Evolutionary conservation across 495 filamentous ascomycete species (phyloP).

Genomic region (Trichocladium uniseriatum): DNA sequence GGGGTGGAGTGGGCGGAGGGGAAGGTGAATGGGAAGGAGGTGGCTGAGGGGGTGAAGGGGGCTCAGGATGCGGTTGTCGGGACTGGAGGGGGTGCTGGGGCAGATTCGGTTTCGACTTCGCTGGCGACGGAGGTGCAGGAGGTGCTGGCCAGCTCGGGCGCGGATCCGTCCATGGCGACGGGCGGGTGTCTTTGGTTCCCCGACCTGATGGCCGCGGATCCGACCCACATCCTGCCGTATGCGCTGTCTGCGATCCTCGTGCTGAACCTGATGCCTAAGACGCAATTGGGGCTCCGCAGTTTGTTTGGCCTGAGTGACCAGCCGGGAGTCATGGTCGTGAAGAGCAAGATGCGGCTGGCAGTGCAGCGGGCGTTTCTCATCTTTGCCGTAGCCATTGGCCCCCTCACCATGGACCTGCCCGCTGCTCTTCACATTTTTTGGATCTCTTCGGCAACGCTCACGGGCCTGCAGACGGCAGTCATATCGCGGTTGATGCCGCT

Average conservation of each 20-base stretch:
- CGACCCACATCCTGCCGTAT: slow-evolving; percentile 56
- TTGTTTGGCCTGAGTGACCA: slow-evolving; percentile 11
- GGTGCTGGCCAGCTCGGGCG: neutral
- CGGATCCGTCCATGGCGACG: slow-evolving; percentile 33
- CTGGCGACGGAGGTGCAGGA: neutral
- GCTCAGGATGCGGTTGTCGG: slow-evolving; percentile 1
- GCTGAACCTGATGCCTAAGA: slow-evolving; percentile 30
- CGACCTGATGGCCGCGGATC: slow-evolving; percentile 62
- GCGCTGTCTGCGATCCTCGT: slow-evolving; percentile 44
- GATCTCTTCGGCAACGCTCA: slow-evolving; percentile 41
- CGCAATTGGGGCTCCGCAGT: slow-evolving; percentile 1
- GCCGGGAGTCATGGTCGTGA: neutral
- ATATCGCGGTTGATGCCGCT: slow-evolving; percentile 23
- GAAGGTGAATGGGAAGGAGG: neutral
- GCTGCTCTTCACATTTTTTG: slow-evolving; percentile 64
- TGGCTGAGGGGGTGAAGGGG: neutral
- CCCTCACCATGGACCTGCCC: slow-evolving; percentile 45
- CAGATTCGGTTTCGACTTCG: neutral
- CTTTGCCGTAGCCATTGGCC: slow-evolving; percentile 35
- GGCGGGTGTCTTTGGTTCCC: slow-evolving; percentile 79
- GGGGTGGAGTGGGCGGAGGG: slow-evolving; percentile 6
- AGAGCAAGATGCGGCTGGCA: neutral
- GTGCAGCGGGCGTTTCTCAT: slow-evolving; percentile 30
- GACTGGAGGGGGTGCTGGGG: neutral
- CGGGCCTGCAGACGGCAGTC: slow-evolving; percentile 2